phyloP scores from a whole-genome alignment of 345 rosid species.

The Jatropha curcas region DNA sequence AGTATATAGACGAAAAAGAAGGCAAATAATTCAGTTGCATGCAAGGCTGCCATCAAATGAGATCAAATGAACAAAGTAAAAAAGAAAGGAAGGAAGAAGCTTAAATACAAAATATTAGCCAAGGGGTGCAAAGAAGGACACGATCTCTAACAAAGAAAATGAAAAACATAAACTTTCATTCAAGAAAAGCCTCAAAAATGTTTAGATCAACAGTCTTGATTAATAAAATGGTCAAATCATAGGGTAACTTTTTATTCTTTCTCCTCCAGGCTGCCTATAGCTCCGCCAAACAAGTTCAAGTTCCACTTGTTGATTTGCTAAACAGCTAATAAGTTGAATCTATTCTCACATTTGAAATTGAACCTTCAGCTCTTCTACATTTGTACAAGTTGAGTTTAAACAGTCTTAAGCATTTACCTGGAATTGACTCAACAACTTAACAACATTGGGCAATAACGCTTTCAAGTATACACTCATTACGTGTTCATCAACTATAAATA shows the following conservation, averaged over 20 bases:
- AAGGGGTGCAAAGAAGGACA: too few relatives aligned
- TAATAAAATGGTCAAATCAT: too few relatives aligned
- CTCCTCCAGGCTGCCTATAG: too few relatives aligned
- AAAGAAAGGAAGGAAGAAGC: too few relatives aligned
- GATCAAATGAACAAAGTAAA: neutral
- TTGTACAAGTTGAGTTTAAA: too few relatives aligned
- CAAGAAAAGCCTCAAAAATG: too few relatives aligned
- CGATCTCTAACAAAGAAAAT: too few relatives aligned
- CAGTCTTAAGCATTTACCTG: neutral
- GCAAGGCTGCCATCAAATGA: neutral
- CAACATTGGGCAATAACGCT: neutral
- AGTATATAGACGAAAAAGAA: neutral
- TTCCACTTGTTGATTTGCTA: neutral
- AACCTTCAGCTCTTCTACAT: neutral
- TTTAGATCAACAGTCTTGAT: too few relatives aligned
- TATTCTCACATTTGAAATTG: neutral
- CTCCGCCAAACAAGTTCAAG: neutral
- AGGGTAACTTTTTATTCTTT: too few relatives aligned
- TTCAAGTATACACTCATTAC: neutral
- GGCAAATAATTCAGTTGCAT: neutral
- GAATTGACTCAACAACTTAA: neutral
- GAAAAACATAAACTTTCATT: too few relatives aligned
- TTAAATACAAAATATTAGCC: too few relatives aligned
- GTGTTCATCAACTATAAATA: neutral
- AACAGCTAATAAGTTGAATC: neutral